Evolutionary conservation across 371 early-diverging fungal genomes (phyloP).

Genomic region (Umbelopsis sp.): DNA sequence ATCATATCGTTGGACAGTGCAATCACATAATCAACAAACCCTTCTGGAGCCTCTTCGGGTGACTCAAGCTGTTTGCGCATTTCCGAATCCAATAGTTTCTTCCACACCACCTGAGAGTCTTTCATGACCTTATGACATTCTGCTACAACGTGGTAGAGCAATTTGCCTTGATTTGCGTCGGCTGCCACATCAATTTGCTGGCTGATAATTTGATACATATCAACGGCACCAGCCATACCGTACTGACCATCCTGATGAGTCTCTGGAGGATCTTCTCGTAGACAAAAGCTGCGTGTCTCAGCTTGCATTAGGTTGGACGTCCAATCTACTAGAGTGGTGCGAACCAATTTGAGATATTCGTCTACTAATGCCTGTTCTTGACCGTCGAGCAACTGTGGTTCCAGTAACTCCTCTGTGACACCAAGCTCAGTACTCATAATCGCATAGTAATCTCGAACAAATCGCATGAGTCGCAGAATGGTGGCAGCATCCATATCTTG

Average conservation of each 20-base stretch:
- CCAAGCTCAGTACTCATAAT: slow-evolving; percentile 86
- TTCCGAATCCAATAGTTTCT: slow-evolving; percentile 72
- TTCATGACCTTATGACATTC: slow-evolving; percentile 87
- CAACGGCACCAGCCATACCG: slow-evolving; percentile 78
- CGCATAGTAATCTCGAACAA: slow-evolving; percentile 90
- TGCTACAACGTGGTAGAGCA: slow-evolving; percentile 83
- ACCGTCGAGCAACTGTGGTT: slow-evolving; percentile 91
- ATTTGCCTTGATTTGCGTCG: slow-evolving; percentile 80
- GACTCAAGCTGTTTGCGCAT: slow-evolving; percentile 72
- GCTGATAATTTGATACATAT: slow-evolving; percentile 94
- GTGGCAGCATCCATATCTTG: slow-evolving; percentile 76
- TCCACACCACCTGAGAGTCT: slow-evolving; percentile 83
- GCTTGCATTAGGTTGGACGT: slow-evolving; percentile 81
- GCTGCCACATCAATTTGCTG: slow-evolving; percentile 92
- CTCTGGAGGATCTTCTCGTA: slow-evolving; percentile 77
- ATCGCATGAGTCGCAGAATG: slow-evolving; percentile 82
- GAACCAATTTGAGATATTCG: slow-evolving; percentile 87
- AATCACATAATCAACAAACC: slow-evolving; percentile 91
- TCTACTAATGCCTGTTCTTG: slow-evolving; percentile 87
- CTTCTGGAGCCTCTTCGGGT: slow-evolving; percentile 70
- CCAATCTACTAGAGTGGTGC: slow-evolving; percentile 89
- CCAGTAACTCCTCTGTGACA: slow-evolving; percentile 87
- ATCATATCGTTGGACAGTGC: slow-evolving; percentile 93
- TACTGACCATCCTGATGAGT: slow-evolving; percentile 78
- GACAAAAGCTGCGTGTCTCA: slow-evolving; percentile 82